Evolutionary conservation across 306 rosid genomes (phyloP), one percentile per base, ranked within the genome.

Genomic region (Spatholobus suberectus): DNA sequence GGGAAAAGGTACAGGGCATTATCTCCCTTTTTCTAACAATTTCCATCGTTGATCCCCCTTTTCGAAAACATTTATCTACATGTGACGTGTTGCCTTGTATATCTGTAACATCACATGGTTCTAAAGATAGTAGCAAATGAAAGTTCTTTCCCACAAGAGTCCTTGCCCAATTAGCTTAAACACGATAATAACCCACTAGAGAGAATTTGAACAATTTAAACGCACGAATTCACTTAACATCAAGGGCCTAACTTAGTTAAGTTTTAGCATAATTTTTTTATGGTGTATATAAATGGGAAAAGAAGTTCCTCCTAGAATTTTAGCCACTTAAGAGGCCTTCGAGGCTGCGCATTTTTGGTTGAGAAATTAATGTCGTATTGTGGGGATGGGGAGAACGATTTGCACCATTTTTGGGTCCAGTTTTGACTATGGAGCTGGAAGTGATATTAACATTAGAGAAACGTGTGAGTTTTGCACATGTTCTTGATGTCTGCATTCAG

Each of bases 401-500:
- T 41, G 47, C 13, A 41, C 47, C 47, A 8, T 8, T 41, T 41
- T 41, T 41, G 0, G 54, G 54, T 47, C 54, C n/a, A 46, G 52
- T 47, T 43, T 52, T 20, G 29, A 54, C 61, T 18, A 29, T 57
- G 41, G 80, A 76, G 59, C n/a, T 2, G 24, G 17, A 77, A 37
- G 15, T 11, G 52, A 78, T 51, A 32, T 51, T 66, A 29, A 76
- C 81, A 62, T 18, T 1, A 14, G 5, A 21, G n/a, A 26, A 11
- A 59, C 21, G 38, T 32, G 20, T 43, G 73, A 34, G 75, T 62
- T 73, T 23, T 35, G 72, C 79, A 62, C 85, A 61, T 49, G 75
- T 73, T 81, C 34, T 81, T 81, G 73, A 44, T 81, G 44, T 58
- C 5, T 35, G 78, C 5, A 20, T 11, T 59, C 7, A 23, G 63